These are phyloP conservation scores for Komagataella phaffii DNA, from an alignment of 805 yeast species.

Conservation along the genomic window DNA sequence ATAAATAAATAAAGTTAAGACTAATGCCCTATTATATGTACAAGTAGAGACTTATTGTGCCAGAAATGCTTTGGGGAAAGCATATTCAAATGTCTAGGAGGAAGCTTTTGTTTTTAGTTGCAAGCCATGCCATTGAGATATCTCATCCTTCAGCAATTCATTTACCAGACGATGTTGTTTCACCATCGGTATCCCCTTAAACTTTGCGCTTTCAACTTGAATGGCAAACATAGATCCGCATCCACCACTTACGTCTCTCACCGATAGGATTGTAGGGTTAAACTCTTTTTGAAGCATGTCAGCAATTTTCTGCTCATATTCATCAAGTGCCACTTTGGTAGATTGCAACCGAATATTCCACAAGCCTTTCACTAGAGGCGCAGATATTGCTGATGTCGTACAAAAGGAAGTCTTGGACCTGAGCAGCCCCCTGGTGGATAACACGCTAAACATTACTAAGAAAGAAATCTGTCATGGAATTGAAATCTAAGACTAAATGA, in stretches of 20 bases:
- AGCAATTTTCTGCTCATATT: conserved; percentile 53
- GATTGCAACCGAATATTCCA: neutral
- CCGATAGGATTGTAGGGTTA: conserved; percentile 48
- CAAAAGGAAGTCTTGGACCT: neutral
- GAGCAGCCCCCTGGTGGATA: neutral
- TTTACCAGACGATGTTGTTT: conserved; percentile 91
- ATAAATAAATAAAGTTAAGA: conserved; percentile 1
- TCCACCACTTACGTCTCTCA: conserved; percentile 83
- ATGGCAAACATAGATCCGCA: conserved; percentile 98
- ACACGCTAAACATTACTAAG: neutral
- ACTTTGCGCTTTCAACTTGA: conserved; percentile 52
- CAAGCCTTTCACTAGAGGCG: neutral
- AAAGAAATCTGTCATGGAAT: neutral
- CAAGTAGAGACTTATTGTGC: conserved; percentile 1
- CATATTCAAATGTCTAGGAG: conserved; percentile 2
- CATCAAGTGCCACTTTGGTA: conserved; percentile 24
- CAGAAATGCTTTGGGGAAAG: neutral
- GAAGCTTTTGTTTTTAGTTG: conserved; percentile 65
- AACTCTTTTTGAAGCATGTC: conserved; percentile 40
- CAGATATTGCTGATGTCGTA: neutral
- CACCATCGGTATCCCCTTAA: conserved; percentile 71
- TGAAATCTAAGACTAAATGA: neutral
- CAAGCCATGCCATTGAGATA: conserved; percentile 87
- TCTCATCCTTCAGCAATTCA: conserved; percentile 68
- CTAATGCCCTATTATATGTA: neutral